These are phyloP conservation scores for Acidomyces sp. DNA, from an alignment of 495 filamentous ascomycete species.

Conservation along the genomic window DNA sequence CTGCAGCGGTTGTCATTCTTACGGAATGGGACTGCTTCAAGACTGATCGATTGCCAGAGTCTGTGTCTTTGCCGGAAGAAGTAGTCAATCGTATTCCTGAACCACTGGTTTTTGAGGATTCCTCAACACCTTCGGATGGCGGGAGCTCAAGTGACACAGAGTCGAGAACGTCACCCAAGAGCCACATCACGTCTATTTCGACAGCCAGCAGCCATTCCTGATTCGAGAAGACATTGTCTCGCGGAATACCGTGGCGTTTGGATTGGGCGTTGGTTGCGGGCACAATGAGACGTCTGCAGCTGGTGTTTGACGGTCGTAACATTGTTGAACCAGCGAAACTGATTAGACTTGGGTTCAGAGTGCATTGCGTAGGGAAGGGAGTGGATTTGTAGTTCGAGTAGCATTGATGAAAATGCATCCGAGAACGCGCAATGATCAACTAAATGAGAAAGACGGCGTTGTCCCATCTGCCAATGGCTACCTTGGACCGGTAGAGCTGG, in stretches of 20 bases:
- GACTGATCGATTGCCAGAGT: conserved; percentile 18
- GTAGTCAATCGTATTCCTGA: conserved; percentile 1
- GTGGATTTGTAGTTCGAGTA: not conserved
- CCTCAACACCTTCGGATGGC: too few relatives aligned
- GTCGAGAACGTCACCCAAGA: too few relatives aligned
- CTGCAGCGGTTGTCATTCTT: conserved; percentile 40
- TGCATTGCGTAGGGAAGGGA: conserved; percentile 37
- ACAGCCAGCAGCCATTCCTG: not conserved
- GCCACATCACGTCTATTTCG: too few relatives aligned
- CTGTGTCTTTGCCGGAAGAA: not conserved
- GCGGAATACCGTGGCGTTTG: conserved; percentile 20
- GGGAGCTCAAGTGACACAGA: conserved; percentile 1
- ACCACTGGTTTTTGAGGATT: not conserved
- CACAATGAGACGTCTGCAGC: conserved; percentile 52
- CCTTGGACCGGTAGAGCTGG: too few relatives aligned
- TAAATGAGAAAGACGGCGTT: too few relatives aligned
- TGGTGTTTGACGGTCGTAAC: conserved; percentile 59
- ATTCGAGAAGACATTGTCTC: not conserved
- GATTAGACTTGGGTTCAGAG: conserved; percentile 42
- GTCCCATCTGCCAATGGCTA: too few relatives aligned
- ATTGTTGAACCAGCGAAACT: conserved; percentile 45
- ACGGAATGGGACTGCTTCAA: conserved; percentile 57
- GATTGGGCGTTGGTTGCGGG: conserved; percentile 41
- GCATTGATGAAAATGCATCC: too few relatives aligned
- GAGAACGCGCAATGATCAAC: too few relatives aligned